A percentile compares a stretch with the other conserved stretches of the same genome.
Conservation (phyloP, 2,329 filamentous ascomycete genomes). For the Talaromyces sp. region DNA sequence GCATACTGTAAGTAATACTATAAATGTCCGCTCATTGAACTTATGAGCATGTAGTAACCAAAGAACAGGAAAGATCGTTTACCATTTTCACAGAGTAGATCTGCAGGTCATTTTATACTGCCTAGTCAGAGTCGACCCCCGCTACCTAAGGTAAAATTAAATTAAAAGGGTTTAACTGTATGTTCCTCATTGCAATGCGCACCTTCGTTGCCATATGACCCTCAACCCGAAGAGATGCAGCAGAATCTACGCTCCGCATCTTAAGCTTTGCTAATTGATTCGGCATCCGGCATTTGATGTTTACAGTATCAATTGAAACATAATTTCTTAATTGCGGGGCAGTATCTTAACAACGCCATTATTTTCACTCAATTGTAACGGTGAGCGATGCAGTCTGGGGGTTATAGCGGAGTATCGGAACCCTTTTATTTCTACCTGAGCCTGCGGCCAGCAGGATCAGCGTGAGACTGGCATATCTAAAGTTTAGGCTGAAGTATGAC, state of each 20-base stretch:
- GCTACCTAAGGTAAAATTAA: background rate
- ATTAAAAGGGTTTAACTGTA: background rate
- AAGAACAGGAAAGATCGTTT: background rate
- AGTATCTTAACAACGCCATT: background rate
- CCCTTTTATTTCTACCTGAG: background rate
- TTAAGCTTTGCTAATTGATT: background rate
- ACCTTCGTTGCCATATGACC: background rate
- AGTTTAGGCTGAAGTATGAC: background rate
- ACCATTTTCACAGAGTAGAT: background rate
- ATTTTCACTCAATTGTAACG: background rate
- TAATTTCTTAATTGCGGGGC: background rate
- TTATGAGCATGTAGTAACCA: background rate
- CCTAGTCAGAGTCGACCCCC: background rate
- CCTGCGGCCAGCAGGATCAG: background rate
- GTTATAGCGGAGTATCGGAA: constrained; percentile 7
- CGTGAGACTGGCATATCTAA: background rate
- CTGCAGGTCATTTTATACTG: background rate
- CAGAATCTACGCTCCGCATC: background rate
- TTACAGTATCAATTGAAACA: background rate
- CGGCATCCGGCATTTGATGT: background rate
- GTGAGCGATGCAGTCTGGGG: background rate
- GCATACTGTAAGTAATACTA: background rate
- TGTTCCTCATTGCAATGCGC: background rate
- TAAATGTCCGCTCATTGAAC: background rate
- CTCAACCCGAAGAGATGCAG: background rate